These are phyloP conservation scores for Rubroshorea leprosula DNA, from an alignment of 345 rosid species.

Conservation along the genomic window DNA sequence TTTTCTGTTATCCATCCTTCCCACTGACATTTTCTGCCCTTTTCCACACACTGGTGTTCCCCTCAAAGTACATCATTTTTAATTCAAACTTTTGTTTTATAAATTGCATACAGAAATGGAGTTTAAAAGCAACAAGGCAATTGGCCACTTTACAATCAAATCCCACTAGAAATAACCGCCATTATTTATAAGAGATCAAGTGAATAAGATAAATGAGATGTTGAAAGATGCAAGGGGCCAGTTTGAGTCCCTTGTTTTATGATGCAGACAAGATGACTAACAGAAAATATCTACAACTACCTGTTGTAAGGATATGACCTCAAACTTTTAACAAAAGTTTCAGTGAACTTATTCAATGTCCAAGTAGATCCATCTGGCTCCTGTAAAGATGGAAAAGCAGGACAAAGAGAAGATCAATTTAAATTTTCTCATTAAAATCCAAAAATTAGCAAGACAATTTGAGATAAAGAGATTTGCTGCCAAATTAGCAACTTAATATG, in stretches of 20 bases:
- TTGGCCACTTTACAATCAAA: not conserved
- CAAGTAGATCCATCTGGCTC: constrained; percentile 47
- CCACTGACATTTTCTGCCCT: not conserved
- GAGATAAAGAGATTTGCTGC: not conserved
- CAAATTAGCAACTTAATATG: not conserved
- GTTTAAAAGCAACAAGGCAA: not conserved
- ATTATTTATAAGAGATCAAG: not conserved
- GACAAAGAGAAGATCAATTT: not conserved
- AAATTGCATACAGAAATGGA: not conserved
- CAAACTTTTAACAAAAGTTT: constrained; percentile 44
- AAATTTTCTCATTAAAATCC: not conserved
- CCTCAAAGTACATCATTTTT: not conserved
- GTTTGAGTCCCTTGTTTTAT: not conserved
- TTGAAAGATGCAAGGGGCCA: not conserved
- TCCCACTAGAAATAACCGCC: not conserved
- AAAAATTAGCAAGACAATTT: not conserved
- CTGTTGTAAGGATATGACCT: constrained; percentile 86
- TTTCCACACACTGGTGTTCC: not conserved
- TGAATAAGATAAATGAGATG: constrained; percentile 1
- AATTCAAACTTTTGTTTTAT: not conserved
- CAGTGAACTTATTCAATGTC: constrained; percentile 61
- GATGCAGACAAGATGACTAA: constrained; percentile 3
- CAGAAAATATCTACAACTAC: constrained; percentile 14
- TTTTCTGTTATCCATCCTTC: not conserved
- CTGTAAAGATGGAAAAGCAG: constrained; percentile 29